A percentile compares a stretch with the other conserved stretches of the same genome.
phyloP scores from a whole-genome alignment of 345 rosid species.

The Geranium rotundifolium region DNA sequence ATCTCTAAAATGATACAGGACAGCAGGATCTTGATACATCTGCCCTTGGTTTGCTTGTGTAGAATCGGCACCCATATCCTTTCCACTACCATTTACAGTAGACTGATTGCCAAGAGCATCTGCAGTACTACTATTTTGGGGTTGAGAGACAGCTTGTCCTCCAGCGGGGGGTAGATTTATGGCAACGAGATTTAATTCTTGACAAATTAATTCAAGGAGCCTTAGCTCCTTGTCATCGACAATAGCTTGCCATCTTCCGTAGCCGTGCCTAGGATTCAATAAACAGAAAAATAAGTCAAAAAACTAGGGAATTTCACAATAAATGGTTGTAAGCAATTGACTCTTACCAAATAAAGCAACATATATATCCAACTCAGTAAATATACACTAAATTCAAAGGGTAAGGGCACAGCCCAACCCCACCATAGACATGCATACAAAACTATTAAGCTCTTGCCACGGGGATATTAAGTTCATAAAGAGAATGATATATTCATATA shows the following conservation, averaged over 20 bases:
- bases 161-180: constrained; percentile 45
- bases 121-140: constrained; percentile 45
- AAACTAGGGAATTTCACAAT: background rate
- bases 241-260: constrained; percentile 99
- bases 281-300: background rate
- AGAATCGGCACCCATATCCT: constrained; percentile 31
- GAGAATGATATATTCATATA: no score
- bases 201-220: constrained; percentile 80
- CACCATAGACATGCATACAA: no score
- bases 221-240: constrained; percentile 87
- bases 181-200: constrained; percentile 75
- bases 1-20: constrained; percentile 64
- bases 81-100: constrained; percentile 37
- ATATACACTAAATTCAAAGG: no score
- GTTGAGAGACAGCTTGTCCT: constrained; percentile 60
- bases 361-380: no score
- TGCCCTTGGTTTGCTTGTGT: constrained; percentile 34
- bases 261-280: constrained; percentile 69
- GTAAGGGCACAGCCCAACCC: no score
- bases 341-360: no score
- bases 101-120: constrained; percentile 45
- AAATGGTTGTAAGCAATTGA: no score
- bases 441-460: no score
- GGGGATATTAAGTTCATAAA: no score
- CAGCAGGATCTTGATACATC: constrained; percentile 35